Evolutionary conservation across 176 grass and related monocot genomes (phyloP).

Genomic region (Carex cristatella): DNA sequence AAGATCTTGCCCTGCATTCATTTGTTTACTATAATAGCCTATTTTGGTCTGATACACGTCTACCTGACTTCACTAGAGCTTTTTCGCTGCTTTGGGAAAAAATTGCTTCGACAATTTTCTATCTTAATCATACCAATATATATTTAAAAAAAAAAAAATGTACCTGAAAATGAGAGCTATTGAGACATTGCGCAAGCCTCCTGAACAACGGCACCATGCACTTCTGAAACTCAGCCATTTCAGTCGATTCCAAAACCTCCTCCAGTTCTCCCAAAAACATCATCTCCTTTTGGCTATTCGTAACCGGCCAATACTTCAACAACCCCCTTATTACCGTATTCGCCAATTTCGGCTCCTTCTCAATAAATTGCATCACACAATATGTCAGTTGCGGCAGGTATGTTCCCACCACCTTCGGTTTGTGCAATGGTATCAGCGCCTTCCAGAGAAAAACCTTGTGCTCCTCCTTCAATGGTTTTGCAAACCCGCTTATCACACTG

Average conservation of each 20-base stretch:
- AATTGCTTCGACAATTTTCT: not conserved
- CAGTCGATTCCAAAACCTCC: conserved; percentile 72
- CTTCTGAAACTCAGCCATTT: conserved; percentile 82
- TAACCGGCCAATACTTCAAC: conserved; percentile 85
- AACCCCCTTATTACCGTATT: conserved; percentile 73
- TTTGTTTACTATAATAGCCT: not conserved
- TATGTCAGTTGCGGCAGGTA: conserved; percentile 82
- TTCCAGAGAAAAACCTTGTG: conserved; percentile 86
- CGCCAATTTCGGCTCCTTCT: conserved; percentile 79
- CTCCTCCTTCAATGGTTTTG: conserved; percentile 85
- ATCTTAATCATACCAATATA: not conserved
- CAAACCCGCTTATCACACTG: conserved; percentile 80
- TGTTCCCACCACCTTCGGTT: conserved; percentile 61
- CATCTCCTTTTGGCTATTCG: conserved; percentile 92
- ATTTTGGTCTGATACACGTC: not conserved
- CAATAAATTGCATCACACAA: conserved; percentile 85
- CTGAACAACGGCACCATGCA: conserved; percentile 77
- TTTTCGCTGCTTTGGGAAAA: not conserved
- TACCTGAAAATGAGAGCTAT: conserved; percentile 95
- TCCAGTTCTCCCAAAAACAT: conserved; percentile 97
- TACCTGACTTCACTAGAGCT: not conserved
- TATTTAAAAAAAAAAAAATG: conserved; percentile 12
- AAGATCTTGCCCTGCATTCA: not conserved
- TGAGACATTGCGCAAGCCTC: conserved; percentile 62
- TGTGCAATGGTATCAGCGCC: conserved; percentile 71